A percentile compares a stretch with the other conserved stretches of the same genome.
phyloP scores from a whole-genome alignment of 1,284 basidiomycete genomes.

The Rhodotorula sp. region DNA sequence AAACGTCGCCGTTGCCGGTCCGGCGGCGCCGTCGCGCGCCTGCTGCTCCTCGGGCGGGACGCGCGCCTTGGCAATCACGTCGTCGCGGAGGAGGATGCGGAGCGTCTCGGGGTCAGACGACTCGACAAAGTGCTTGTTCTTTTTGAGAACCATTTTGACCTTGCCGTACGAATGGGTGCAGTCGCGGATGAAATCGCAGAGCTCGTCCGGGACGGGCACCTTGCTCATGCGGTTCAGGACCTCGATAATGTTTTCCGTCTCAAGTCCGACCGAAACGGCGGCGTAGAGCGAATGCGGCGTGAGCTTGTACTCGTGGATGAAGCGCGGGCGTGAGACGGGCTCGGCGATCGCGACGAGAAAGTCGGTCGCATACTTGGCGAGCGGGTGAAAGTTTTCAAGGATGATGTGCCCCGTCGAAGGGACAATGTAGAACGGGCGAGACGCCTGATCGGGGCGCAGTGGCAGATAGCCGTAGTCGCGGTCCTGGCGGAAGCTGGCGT shows the following conservation, averaged over 20 bases:
- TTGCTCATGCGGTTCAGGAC: slow-evolving; percentile 58
- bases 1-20: slow-evolving; percentile 58
- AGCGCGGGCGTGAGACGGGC: slow-evolving; percentile 95
- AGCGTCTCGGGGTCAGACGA: slow-evolving; percentile 89
- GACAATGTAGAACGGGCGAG: slow-evolving; percentile 90
- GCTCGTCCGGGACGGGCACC: slow-evolving; percentile 79
- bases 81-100: slow-evolving; percentile 80
- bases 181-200: slow-evolving; percentile 80
- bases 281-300: slow-evolving; percentile 97
- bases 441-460: slow-evolving; percentile 83
- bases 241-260: slow-evolving; percentile 98
- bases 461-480: slow-evolving; percentile 77
- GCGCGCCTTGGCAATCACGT: slow-evolving; percentile 76
- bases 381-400: slow-evolving; percentile 91
- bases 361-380: slow-evolving; percentile 97
- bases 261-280: slow-evolving; percentile 95
- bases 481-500: slow-evolving; percentile 29
- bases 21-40: slow-evolving; percentile 15
- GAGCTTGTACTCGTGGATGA: slow-evolving; percentile 99
- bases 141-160: slow-evolving; percentile 93
- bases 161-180: slow-evolving; percentile 94
- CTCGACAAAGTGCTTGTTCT: slow-evolving; percentile 95
- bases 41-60: slow-evolving; percentile 55
- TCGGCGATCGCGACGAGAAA: slow-evolving; percentile 98
- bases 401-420: slow-evolving; percentile 82